Base-by-base conservation (phyloP, 768 basidiomycete genomes). In the Tricholoma sp. region DNA sequence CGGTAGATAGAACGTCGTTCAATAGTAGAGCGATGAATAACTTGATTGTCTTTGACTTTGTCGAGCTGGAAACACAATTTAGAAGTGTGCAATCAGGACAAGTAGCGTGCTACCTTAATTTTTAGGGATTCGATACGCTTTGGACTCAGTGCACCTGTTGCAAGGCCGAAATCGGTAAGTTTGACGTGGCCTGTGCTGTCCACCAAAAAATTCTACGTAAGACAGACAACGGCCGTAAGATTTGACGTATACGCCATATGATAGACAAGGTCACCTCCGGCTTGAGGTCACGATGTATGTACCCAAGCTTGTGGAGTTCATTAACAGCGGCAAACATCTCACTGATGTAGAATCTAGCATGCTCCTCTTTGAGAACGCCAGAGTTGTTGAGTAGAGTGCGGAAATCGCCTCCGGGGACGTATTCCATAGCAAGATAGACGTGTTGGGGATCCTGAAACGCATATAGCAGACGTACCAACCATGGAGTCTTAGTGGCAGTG, bases 361-460 rank as follows among this genome's bases (percentile, higher is more conserved):
- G 93, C 66, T 98, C 94, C 69, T 98, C 95, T 69, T 98, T 96
- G 57, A 99, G 80, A 1, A 98, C 94, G 29, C 97, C 97, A 0
- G 95, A 94, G 69, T 98, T 99, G 74, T 98, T 99, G 37, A 99
- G 80, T 37, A 99, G 82, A 0, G 97, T 99, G 16, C 97, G 84
- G 77, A 99, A 99, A 69, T 99, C 97, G 50, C 97, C 97, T 19
- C 97, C 97, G 0, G 95, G 94, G 16, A 98, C 95, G 69, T 97
- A 98, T 78, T 98, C 95, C 96, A 98, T 98, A 1, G 96, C 96
- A 47, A 98, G 88, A 68, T 95, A 98, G 16, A 98, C 94, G 64
- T 90, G 80, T 55, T 89, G 79, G 0, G 84, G 76, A 66, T 99
- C 96, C 72, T 99, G 97, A 74, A 99, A 99, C 2, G 97, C 97